Evolutionary conservation across 148 eudicot genomes (phyloP).

Genomic region (Rhododendron vialii): DNA sequence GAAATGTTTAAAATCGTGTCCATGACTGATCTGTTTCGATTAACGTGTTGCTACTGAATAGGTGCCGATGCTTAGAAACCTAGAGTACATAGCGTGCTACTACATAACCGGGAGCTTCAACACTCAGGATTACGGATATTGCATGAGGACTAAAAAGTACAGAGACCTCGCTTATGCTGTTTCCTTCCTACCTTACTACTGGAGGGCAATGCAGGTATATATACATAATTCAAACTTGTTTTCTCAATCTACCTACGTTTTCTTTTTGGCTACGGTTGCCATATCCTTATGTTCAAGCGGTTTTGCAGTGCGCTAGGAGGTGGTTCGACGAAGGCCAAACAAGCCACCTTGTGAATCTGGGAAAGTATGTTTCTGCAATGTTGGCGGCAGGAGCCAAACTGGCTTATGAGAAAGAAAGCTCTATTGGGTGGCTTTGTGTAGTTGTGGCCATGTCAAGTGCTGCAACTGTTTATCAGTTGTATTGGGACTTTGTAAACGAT

Average conservation of each 20-base stretch:
- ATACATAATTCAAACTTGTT: background rate
- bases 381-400: slow-evolving; percentile 96
- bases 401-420: slow-evolving; percentile 78
- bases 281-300: background rate
- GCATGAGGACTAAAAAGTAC: slow-evolving; percentile 59
- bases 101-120: slow-evolving; percentile 91
- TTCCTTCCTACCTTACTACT: slow-evolving; percentile 91
- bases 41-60: slow-evolving; percentile 9
- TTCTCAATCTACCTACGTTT: background rate
- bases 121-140: slow-evolving; percentile 83
- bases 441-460: slow-evolving; percentile 71
- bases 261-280: background rate
- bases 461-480: slow-evolving; percentile 90
- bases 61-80: slow-evolving; percentile 89
- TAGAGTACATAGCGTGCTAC: slow-evolving; percentile 83
- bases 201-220: slow-evolving; percentile 98
- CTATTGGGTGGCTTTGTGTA: slow-evolving; percentile 58
- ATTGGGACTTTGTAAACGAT: slow-evolving; percentile 97
- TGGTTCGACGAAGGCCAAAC: slow-evolving; percentile 97
- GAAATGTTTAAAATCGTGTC: background rate
- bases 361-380: slow-evolving; percentile 97
- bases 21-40: background rate
- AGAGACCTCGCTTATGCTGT: slow-evolving; percentile 90
- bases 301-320: slow-evolving; percentile 79
- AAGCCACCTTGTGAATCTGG: slow-evolving; percentile 75